These are phyloP conservation scores for Trichoderma atroviride DNA, from an alignment of 2,329 filamentous ascomycete species.

Conservation along the genomic window DNA sequence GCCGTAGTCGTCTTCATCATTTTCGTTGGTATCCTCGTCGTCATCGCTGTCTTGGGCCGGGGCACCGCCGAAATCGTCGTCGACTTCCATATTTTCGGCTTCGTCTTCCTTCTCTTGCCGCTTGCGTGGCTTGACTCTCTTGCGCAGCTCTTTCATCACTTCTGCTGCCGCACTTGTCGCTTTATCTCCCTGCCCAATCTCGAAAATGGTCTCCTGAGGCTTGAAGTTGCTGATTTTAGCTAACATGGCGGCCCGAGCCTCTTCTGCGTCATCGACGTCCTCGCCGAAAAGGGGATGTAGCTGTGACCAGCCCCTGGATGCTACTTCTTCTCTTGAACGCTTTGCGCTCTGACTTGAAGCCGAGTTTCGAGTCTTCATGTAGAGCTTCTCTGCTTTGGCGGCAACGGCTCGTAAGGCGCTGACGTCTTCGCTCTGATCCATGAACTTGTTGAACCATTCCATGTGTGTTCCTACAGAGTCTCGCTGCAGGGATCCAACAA, in stretches of 20 bases:
- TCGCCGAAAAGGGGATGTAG: conserved; percentile 81
- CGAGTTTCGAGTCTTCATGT: conserved; percentile 84
- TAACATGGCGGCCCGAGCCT: conserved; percentile 81
- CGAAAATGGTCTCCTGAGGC: conserved; percentile 94
- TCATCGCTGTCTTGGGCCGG: conserved; percentile 31
- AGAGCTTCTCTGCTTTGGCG: conserved; percentile 87
- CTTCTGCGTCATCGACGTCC: conserved; percentile 65
- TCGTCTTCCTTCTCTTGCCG: conserved; percentile 43
- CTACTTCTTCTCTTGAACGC: conserved; percentile 75
- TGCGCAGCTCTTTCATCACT: conserved; percentile 72
- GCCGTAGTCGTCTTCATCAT: conserved; percentile 57
- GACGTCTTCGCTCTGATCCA: conserved; percentile 77
- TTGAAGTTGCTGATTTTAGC: conserved; percentile 85
- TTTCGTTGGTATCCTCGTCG: conserved; percentile 28
- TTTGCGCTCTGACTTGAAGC: conserved; percentile 91
- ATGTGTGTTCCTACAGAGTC: conserved; percentile 73
- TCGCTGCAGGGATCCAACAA: conserved; percentile 75
- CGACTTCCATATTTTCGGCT: conserved; percentile 44
- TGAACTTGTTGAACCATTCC: conserved; percentile 81
- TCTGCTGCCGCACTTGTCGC: conserved; percentile 66
- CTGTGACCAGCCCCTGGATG: conserved; percentile 69
- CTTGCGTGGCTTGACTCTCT: conserved; percentile 64
- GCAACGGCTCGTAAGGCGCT: conserved; percentile 71
- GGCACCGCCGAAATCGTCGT: conserved; percentile 36
- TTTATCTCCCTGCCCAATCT: conserved; percentile 77